Percentiles rank a stretch among this genome's conserved stretches.
These are phyloP conservation scores for Ceratobasidium sp. DNA, from an alignment of 1,284 basidiomycete genomes.

Conservation along the genomic window DNA sequence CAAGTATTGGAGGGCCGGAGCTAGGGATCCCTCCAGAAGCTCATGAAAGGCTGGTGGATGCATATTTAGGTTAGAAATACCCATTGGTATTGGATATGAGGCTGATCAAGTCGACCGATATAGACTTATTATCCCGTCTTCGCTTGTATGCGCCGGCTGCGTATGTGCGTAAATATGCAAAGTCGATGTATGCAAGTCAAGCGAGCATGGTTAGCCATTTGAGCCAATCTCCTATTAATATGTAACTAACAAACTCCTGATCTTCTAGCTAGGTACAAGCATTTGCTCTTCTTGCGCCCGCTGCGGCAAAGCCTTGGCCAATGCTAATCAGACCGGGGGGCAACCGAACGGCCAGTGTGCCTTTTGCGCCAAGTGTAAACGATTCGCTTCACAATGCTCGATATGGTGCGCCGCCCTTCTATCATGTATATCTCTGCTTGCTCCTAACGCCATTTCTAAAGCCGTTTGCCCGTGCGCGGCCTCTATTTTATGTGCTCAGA, in stretches of 20 bases:
- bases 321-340: background rate
- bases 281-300: slow-evolving; percentile 75
- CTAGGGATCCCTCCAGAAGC: slow-evolving; percentile 60
- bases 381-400: slow-evolving; percentile 67
- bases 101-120: background rate
- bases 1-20: slow-evolving; percentile 70
- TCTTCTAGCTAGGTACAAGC: slow-evolving; percentile 70
- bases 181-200: slow-evolving; percentile 45
- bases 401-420: slow-evolving; percentile 71
- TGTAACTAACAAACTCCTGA: background rate
- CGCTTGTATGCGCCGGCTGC: slow-evolving; percentile 74
- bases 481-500: slow-evolving; percentile 78
- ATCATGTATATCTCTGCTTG: background rate
- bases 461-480: slow-evolving; percentile 74
- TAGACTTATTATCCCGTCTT: slow-evolving; percentile 73
- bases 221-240: background rate
- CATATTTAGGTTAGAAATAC: slow-evolving; percentile 74
- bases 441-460: background rate
- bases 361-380: slow-evolving; percentile 69
- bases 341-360: slow-evolving; percentile 39
- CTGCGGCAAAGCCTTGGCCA: slow-evolving; percentile 68
- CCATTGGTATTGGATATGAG: slow-evolving; percentile 20
- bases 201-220: slow-evolving; percentile 38
- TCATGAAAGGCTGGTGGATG: slow-evolving; percentile 60
- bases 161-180: slow-evolving; percentile 75